Percentiles rank a stretch among this genome's conserved stretches.
These are phyloP conservation scores for Talaromyces sp. DNA, from an alignment of 2,329 filamentous ascomycete species.

Conservation along the genomic window DNA sequence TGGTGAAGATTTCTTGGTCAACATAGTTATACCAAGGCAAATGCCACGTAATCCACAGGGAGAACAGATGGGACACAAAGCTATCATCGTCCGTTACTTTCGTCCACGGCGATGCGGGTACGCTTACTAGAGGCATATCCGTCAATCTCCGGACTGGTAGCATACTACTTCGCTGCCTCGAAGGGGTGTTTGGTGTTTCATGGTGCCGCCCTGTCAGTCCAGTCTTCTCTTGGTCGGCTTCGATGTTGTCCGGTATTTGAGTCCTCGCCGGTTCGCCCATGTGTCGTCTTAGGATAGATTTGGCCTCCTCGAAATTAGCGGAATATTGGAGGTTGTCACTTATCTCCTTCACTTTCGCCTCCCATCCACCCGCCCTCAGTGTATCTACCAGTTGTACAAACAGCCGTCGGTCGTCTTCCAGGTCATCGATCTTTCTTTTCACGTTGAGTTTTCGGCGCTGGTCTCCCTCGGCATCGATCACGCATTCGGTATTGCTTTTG, in stretches of 20 bases:
- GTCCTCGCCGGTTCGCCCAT: background rate
- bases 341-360: background rate
- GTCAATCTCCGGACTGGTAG: background rate
- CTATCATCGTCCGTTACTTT: conserved; percentile 69
- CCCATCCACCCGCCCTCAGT: background rate
- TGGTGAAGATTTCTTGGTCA: conserved; percentile 67
- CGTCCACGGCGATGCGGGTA: conserved; percentile 58
- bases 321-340: background rate
- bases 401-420: conserved; percentile 5
- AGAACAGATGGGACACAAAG: conserved; percentile 74
- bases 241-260: background rate
- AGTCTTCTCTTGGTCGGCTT: background rate
- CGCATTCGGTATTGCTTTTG: conserved; percentile 6
- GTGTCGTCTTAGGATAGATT: background rate
- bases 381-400: conserved; percentile 4
- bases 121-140: conserved; percentile 29
- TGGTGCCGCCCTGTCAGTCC: background rate
- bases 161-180: background rate
- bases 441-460: conserved; percentile 11
- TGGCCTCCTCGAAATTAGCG: conserved; percentile 1
- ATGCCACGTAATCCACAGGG: conserved; percentile 93
- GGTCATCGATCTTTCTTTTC: conserved; percentile 8
- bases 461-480: conserved; percentile 10
- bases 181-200: background rate
- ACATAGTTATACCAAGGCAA: conserved; percentile 82